Base-by-base conservation (phyloP, 2,329 filamentous ascomycete genomes). In the Fusarium kyushuense region DNA sequence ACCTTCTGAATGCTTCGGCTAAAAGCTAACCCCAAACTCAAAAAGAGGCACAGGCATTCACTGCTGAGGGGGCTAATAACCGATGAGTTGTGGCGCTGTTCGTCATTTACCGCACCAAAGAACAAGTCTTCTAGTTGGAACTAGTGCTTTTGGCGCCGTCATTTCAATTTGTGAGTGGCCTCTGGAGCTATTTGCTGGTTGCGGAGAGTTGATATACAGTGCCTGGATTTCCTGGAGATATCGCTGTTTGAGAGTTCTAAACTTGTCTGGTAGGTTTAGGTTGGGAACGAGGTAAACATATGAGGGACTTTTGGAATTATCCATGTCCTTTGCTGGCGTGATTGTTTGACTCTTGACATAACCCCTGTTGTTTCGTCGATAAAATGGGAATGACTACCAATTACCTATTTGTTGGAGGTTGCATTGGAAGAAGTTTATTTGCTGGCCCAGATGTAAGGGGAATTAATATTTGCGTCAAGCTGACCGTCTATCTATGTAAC, bases 41-140 rank as follows among this genome's bases (percentile, higher is more conserved):
- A 59, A 58, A 35, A 63, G 42, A 38, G 51, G 36, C 45, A 66
- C 47, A 46, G 36, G 58, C 33, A 27, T 23, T 9, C 40, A 42
- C 38, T 51, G 25, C 61, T 42, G 47, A 58, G 62, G 36, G 53
- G 54, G 35, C 52, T 58, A 41, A 48, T 32, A 49, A 40, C 63
- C 63, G 41, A 67, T 54, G 55, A 48, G 63, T 57, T 65, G 62
- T 71, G 64, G 69, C 64, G 67, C 55, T 58, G 60, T 53, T 67
- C 45, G 57, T 58, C 56, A 43, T 63, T 43, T 63, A 49, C 59
- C 49, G 43, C 32, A 46, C 36, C 30, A 53, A 47, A 23, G 36
- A 43, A 11, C n/a, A 36, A 25, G 23, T 47, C 25, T 42, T 21
- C 11, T 56, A 38, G 42, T 40, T 7, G 23, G 19, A 54, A 47